Base-by-base conservation (phyloP, 2,329 filamentous ascomycete species). In the Sclerotinia borealis region DNA sequence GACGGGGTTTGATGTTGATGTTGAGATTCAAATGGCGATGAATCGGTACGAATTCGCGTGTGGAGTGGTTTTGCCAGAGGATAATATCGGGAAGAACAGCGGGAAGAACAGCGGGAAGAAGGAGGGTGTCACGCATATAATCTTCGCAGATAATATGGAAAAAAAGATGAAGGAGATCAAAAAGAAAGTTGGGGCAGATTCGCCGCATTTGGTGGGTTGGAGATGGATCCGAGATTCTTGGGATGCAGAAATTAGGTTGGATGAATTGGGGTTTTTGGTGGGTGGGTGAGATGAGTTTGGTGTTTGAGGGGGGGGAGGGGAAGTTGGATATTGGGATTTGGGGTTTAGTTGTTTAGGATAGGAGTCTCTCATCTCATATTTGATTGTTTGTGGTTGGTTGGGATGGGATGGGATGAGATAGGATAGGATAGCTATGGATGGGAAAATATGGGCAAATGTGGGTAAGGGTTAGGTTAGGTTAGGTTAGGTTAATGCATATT, bases 191-290 rank as follows among this genome's bases (percentile, higher is more conserved):
- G 81, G 83, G 64, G 70, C 69, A 25, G 75, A 72, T 8, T 77
- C 73, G 60, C 91, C 93, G 0, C 80, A 91, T 67, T 76, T 93
- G 8, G 89, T 97, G 2, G 83, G 78, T 0, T 74, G 81, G 11
- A 79, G 79, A 17, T 99, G 95, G 95, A 77, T 97, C 0, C 82
- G 87, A 58, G 86, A 89, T 59, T 91, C 90, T 71, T 96, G 93
- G 92, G 80, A 79, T 64, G 91, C 93, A 74, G 82, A 80, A 67
- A 96, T 92, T 0, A 72, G 90, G 65, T 74, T 97, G 52, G 91
- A 96, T 68, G 93, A 97, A 77, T 91, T 93, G 71, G 76, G 78
- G 47, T 86, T 82, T 70, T 73, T 71, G 13, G 50, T 72, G 4
- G 39, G 25, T 4, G 3, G 22, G 5, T n/a, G 31, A 29, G 11